phyloP scores from a whole-genome alignment of 2,329 filamentous ascomycete species.

The Pseudophaeomoniella oleicola region DNA sequence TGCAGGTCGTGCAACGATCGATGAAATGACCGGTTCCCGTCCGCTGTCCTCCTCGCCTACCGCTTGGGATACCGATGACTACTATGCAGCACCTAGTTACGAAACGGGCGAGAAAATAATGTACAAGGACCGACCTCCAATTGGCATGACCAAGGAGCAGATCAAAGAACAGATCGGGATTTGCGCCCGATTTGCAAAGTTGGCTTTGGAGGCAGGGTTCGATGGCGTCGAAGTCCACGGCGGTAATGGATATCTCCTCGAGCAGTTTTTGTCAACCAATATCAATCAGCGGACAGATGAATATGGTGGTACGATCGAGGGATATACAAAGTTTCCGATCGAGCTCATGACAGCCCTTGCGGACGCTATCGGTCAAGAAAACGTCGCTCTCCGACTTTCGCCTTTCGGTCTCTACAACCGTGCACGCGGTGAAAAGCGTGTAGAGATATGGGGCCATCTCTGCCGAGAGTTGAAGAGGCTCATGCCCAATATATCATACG shows the following conservation, averaged over 20 bases:
- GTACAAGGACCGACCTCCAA: conserved; percentile 28
- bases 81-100: not conserved
- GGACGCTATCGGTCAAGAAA: conserved; percentile 29
- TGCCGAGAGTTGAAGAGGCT: conserved; percentile 32
- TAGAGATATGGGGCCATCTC: conserved; percentile 39
- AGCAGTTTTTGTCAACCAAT: conserved; percentile 37
- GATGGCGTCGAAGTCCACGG: conserved; percentile 37
- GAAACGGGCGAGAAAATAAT: not conserved
- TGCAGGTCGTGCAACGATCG: conserved; percentile 31
- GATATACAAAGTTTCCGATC: conserved; percentile 40
- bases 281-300: conserved; percentile 35
- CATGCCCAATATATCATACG: conserved; percentile 32
- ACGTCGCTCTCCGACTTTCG: conserved; percentile 29
- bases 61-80: conserved; percentile 21
- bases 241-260: conserved; percentile 36
- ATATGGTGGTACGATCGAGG: conserved; percentile 36
- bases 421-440: conserved; percentile 31
- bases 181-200: conserved; percentile 29
- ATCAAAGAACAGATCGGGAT: conserved; percentile 28
- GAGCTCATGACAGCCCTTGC: conserved; percentile 37
- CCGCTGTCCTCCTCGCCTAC: conserved; percentile 26
- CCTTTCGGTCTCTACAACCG: conserved; percentile 40
- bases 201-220: conserved; percentile 40
- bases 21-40: conserved; percentile 23
- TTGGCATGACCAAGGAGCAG: conserved; percentile 29